Percentiles rank a stretch among this genome's conserved stretches.
These are phyloP conservation scores for Beauveria rudraprayagi DNA, from an alignment of 2,329 filamentous ascomycete species.

Conservation along the genomic window DNA sequence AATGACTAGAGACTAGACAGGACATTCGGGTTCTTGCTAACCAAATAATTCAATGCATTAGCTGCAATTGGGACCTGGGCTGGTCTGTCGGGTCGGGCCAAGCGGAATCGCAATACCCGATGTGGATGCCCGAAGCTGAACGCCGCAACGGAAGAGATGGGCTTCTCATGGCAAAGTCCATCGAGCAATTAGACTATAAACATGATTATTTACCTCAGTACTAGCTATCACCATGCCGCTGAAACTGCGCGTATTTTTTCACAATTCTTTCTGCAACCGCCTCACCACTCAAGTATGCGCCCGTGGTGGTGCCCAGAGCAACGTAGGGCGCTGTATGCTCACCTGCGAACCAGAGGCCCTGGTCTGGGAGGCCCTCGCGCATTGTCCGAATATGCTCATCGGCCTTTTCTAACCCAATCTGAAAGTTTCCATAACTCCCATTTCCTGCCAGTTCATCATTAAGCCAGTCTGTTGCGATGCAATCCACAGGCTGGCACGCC, in stretches of 20 bases:
- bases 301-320: slow-evolving; percentile 78
- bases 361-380: slow-evolving; percentile 53
- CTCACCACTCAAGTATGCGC: slow-evolving; percentile 89
- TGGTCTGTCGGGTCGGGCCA: background rate
- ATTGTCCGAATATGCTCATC: slow-evolving; percentile 64
- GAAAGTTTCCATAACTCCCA: slow-evolving; percentile 82
- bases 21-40: background rate
- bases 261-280: slow-evolving; percentile 59
- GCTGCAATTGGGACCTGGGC: background rate
- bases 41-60: background rate
- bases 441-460: slow-evolving; percentile 71
- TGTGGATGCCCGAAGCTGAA: background rate
- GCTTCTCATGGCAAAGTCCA: background rate
- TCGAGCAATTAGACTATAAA: too few species aligned
- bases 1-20: background rate
- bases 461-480: slow-evolving; percentile 69
- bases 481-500: slow-evolving; percentile 53
- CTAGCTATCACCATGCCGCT: background rate
- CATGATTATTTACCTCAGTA: background rate
- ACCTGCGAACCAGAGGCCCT: slow-evolving; percentile 76
- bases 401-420: slow-evolving; percentile 60
- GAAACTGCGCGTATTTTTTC: slow-evolving; percentile 38
- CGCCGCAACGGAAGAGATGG: background rate
- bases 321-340: slow-evolving; percentile 90
- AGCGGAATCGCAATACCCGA: slow-evolving; percentile 2